Conservation (phyloP, 345 rosid species). For the Citrus trifoliata region DNA sequence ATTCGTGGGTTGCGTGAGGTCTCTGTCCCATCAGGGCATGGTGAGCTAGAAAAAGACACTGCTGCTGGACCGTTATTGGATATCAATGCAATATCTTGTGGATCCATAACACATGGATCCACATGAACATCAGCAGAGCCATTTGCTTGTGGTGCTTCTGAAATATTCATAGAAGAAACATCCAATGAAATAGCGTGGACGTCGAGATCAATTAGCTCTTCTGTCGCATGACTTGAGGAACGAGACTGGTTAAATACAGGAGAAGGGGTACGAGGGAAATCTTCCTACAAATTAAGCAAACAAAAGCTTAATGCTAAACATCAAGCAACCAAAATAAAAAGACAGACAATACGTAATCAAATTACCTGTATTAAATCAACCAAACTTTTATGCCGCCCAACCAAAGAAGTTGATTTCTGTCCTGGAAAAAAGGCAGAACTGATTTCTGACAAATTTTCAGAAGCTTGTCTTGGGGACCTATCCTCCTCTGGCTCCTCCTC, state of each 20-base stretch:
- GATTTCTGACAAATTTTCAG: conserved; percentile 21
- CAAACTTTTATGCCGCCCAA: conserved; percentile 74
- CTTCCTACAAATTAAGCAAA: conserved; percentile 47
- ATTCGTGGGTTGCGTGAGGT: conserved; percentile 27
- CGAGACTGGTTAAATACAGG: conserved; percentile 77
- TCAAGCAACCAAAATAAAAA: not conserved
- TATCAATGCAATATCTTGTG: conserved; percentile 39
- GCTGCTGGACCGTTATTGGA: conserved; percentile 40
- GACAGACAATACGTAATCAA: not conserved
- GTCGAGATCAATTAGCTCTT: conserved; percentile 51
- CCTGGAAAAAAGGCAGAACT: conserved; percentile 21
- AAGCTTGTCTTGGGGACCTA: conserved; percentile 35
- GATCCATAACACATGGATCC: conserved; percentile 33
- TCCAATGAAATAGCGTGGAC: conserved; percentile 43
- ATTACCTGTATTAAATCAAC: conserved; percentile 90
- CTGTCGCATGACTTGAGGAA: conserved; percentile 53
- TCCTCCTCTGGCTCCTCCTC: conserved; percentile 87
- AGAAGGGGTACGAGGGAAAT: conserved; percentile 70
- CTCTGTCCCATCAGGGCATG: conserved; percentile 25
- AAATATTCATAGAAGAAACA: conserved; percentile 43
- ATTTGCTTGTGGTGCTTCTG: conserved; percentile 45
- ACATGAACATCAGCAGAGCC: conserved; percentile 39
- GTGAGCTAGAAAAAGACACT: conserved; percentile 31
- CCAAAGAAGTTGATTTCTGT: conserved; percentile 35
- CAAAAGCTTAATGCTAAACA: conserved; percentile 4